Evolutionary conservation across 2,329 filamentous ascomycete species (phyloP), one percentile per base, ranked within the genome.

Genomic region (Trichoderma sp.): DNA sequence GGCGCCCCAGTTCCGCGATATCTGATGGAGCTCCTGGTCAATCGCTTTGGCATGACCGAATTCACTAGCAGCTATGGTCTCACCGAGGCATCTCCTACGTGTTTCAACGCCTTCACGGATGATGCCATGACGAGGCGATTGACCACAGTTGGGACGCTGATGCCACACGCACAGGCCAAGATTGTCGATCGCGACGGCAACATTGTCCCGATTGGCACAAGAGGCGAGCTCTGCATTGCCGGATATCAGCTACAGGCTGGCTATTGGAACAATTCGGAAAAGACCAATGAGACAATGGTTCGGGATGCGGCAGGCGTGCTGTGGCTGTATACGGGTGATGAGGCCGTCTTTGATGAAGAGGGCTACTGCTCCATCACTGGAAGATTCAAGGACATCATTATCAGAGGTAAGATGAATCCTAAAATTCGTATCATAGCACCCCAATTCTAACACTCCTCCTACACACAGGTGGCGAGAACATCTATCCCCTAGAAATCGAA

Each of bases 351-450:
- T 67, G 90, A 92, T 68, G 85, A 87, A 37, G 79, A 87, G 9
- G 90, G 90, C 0, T 92, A 91, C 74, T 92, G 90, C 71, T 84
- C 82, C 7, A 92, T 93, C 71, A 93, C 90, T 0, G 90, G 91
- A 0, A 82, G 90, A 22, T 92, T 92, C 79, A 93, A 93, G 79
- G 91, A 93, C 68, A 92, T 93, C 39, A 92, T 93, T 68, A 93
- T 93, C 69, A 82, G 90, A 73, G 90, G 88, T 83, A 73, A 64
- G 19, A 13, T 22, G 2, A 4, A 45, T 4, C 13, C 1, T 2
- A 32, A 12, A 9, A 27, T n/a, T 10, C 1, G 12, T 34, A 19
- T 42, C 8, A 17, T 5, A 25, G 12, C 2, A 6, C 7, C 5
- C 15, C 15, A 39, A 17, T 22, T 45, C 7, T 59, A n/a, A 52